Base-by-base conservation (phyloP, 495 filamentous ascomycete species). In the Hyaloscypha finlandica region DNA sequence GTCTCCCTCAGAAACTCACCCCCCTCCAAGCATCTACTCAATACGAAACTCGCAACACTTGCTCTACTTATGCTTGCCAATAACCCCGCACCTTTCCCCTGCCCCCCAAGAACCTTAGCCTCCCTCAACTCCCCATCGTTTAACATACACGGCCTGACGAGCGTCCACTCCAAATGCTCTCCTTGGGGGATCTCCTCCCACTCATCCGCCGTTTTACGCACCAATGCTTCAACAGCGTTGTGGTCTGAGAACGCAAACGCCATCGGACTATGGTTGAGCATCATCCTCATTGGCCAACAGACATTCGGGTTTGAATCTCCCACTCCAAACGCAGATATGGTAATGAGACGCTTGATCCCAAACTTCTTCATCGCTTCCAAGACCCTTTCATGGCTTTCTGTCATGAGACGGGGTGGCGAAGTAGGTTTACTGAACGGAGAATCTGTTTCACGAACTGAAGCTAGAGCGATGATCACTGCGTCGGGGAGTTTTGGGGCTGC, bases 121-220 rank as follows among this genome's bases (percentile, higher is more conserved):
- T 56, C 52, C 22, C 45, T 59, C 39, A 32, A 6, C 37, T 52
- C 64, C 33, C 56, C 64, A 19, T 60, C 64, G 2, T 20, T 35
- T 20, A 60, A 25, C 64, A 52, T 48, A 22, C 6, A 29, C 14
- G 64, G 64, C 42, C 56, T 60, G 8, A 66, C 64, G 1, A 66
- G 22, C 35, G 55, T 60, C 64, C 64, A 66, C 16, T 66, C 30
- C 56, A 59, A 59, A 5, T 30, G 19, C 22, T n/a, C 25, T n/a
- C 53, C 53, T 9, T 22, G 25, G 2, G 2, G 25, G 25, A 25
- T n/a, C 22, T 11, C 16, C 20, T 56, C 20, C 55, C 53, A 65
- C 9, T 58, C 53, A 29, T 37, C 20, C 14, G 16, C 64, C 6
- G 9, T 53, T 29, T 25, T 53, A 39, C 56, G 53, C 33, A 60